A percentile compares a stretch with the other conserved stretches of the same genome.
Conservation (phyloP, 805 yeast genomes). For the Naumovozyma dairenensis region DNA sequence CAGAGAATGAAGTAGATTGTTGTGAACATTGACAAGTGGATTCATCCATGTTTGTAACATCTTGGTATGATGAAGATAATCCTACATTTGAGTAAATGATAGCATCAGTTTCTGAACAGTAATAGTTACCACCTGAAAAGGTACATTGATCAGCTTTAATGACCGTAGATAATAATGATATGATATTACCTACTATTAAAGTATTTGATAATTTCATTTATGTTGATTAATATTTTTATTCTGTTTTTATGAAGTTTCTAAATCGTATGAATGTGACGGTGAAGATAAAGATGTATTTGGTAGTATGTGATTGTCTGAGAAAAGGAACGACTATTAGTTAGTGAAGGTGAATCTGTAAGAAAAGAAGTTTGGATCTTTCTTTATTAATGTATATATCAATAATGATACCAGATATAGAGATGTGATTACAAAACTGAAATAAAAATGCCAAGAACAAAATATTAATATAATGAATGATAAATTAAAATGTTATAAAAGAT, state of each 20-base stretch:
- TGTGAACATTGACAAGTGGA: conserved; percentile 62
- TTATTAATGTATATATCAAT: no score
- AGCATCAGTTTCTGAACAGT: conserved; percentile 64
- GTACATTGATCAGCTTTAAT: conserved; percentile 35
- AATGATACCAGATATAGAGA: no score
- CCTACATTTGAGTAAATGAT: conserved; percentile 67
- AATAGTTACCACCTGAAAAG: conserved; percentile 59
- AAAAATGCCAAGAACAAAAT: no score
- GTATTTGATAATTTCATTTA: conserved; percentile 2
- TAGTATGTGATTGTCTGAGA: neutral
- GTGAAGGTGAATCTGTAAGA: no score
- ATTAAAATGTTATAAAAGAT: no score
- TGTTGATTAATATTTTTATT: neutral
- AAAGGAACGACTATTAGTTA: conserved; percentile 23
- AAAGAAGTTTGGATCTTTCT: no score
- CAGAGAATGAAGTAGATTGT: conserved; percentile 44
- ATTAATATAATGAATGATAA: no score
- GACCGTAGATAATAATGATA: conserved; percentile 6
- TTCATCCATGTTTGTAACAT: conserved; percentile 72
- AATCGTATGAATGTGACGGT: no score
- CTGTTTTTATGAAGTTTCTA: conserved; percentile 2
- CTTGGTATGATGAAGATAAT: conserved; percentile 71
- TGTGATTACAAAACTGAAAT: no score
- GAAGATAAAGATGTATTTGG: no score
- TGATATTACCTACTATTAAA: conserved; percentile 1